These are phyloP conservation scores for Penicillium paxilli DNA, from an alignment of 495 filamentous ascomycete species.

Conservation along the genomic window DNA sequence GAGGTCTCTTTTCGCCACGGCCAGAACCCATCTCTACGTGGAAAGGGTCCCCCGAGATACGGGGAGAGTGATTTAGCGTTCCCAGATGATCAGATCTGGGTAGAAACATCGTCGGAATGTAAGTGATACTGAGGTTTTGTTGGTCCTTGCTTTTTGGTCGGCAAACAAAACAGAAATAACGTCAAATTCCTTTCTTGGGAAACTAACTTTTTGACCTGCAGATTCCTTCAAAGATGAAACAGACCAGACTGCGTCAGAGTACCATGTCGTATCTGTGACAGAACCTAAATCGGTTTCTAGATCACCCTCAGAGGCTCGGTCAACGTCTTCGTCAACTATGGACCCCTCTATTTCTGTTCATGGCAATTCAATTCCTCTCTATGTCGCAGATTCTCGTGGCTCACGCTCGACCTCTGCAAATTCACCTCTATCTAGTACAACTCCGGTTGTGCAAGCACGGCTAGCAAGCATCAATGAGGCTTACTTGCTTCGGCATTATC, in stretches of 20 bases:
- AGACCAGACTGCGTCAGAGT: constrained; percentile 42
- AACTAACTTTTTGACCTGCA: constrained; percentile 9
- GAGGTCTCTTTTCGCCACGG: constrained; percentile 46
- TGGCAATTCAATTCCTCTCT: constrained; percentile 10
- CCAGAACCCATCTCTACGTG: constrained; percentile 42
- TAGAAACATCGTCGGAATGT: constrained; percentile 34
- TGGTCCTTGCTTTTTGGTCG: background rate
- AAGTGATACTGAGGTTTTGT: constrained; percentile 1
- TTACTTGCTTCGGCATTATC: constrained; percentile 43
- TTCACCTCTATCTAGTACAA: constrained; percentile 16
- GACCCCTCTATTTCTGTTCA: constrained; percentile 19
- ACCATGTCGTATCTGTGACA: constrained; percentile 31
- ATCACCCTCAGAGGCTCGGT: constrained; percentile 28
- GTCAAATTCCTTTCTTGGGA: background rate
- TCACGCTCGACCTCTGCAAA: constrained; percentile 21
- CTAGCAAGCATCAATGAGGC: constrained; percentile 39
- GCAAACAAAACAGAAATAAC: background rate
- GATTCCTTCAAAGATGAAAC: constrained; percentile 46
- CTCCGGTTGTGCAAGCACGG: constrained; percentile 24
- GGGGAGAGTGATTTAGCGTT: constrained; percentile 44
- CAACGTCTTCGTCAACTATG: constrained; percentile 29
- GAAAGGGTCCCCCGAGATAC: constrained; percentile 43
- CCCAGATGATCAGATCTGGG: constrained; percentile 41
- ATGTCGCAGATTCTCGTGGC: constrained; percentile 15
- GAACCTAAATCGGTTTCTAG: constrained; percentile 17